Evolutionary conservation across 371 early-diverging fungal species (phyloP).

Genomic region (Blastocladiella emersonii): DNA sequence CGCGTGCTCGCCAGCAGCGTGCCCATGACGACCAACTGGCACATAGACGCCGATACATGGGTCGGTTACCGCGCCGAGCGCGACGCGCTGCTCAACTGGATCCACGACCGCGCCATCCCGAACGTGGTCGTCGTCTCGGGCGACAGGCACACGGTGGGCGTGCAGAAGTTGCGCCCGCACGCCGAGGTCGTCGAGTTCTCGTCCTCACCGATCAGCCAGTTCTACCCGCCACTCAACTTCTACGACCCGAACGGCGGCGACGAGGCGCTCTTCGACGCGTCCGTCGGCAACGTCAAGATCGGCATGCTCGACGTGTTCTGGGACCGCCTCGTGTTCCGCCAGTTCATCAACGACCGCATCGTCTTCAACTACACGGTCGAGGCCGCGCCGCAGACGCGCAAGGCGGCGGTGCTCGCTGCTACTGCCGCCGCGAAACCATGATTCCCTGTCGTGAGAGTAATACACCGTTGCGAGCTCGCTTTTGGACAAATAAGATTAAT

Average conservation of each 20-base stretch:
- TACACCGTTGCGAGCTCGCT: no score
- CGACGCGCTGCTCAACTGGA: slow-evolving; percentile 16
- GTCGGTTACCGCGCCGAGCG: slow-evolving; percentile 27
- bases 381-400: no score
- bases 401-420: no score
- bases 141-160: slow-evolving; percentile 33
- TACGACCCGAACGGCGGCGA: background rate
- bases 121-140: slow-evolving; percentile 24
- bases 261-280: background rate
- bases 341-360: background rate
- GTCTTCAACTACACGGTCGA: no score
- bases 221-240: slow-evolving; percentile 11
- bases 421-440: no score
- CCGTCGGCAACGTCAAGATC: background rate
- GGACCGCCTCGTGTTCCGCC: background rate
- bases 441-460: no score
- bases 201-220: slow-evolving; percentile 27
- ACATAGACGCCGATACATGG: slow-evolving; percentile 24
- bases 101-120: slow-evolving; percentile 17
- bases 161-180: slow-evolving; percentile 13
- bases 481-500: no score
- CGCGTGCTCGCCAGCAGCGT: slow-evolving; percentile 29
- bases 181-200: slow-evolving; percentile 21
- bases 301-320: background rate
- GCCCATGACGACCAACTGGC: slow-evolving; percentile 22